Base-by-base conservation (phyloP, 495 filamentous ascomycete species). In the Aspergillus funiculosus region DNA sequence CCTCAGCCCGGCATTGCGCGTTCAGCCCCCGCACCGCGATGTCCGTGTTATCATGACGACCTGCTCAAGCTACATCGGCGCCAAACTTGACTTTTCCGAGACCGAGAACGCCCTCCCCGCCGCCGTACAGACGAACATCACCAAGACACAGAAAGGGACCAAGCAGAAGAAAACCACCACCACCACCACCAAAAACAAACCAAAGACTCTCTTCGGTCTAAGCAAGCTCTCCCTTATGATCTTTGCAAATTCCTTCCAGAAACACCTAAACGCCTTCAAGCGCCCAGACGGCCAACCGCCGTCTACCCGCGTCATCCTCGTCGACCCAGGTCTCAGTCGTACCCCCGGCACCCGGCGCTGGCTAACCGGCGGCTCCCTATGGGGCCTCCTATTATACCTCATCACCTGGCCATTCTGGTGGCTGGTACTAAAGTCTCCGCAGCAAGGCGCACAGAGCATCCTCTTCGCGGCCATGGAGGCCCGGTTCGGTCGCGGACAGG, bases 21-120 rank as follows among this genome's bases (percentile, higher is more conserved):
- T 82, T 10, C 92, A 99, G 63, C 94, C 91, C 0, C 77, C 91
- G 26, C 90, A 99, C 62, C 79, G 92, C 43, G 92, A 99, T 60
- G 87, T 96, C 13, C 75, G 92, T 20, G 78, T 99, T 26, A 72
- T 99, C 17, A 77, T 97, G 52, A 77, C 86, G 1, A 90, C 87
- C 0, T 99, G 94, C 61, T 79, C 87, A 4, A 79, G 82, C 18
- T 95, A 97, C 61, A 86, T 95, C 50, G 74, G 76, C 0, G 84
- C 83, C 0, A 77, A 77, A 3, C 59, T 81, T 7, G 73, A 81
- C 17, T 64, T 91, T 24, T 69, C 74, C 41, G 51, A 56, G 46
- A 46, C 63, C 7, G 54, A 62, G 21, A 49, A 58, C 54, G 48
- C 55, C 17, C 35, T 59, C 21, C 46, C 22, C 54, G 57, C 14